These are phyloP conservation scores for Chlamydomonas sphaeroides DNA, from an alignment of 139 green algal species.

Conservation along the genomic window DNA sequence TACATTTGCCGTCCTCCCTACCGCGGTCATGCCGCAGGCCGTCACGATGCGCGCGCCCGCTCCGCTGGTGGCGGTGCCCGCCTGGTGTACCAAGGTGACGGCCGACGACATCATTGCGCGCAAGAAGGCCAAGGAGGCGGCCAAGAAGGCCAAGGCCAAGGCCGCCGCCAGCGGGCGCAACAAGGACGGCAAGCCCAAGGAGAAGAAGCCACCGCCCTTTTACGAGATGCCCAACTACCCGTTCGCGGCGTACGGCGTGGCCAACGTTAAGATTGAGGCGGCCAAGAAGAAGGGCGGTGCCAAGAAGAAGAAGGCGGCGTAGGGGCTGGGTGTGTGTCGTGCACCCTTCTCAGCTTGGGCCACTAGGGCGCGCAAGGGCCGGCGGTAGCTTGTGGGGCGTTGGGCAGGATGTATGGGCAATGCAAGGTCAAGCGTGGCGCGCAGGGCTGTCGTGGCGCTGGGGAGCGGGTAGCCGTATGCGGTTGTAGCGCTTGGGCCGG, in stretches of 20 bases:
- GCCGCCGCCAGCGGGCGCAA: not conserved
- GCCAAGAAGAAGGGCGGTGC: not conserved
- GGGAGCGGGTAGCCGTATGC: no score
- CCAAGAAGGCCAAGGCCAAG: constrained; percentile 26
- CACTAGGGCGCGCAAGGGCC: no score
- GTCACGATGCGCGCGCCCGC: constrained; percentile 2
- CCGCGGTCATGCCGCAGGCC: no score
- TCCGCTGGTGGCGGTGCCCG: not conserved
- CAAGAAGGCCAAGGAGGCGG: constrained; percentile 34
- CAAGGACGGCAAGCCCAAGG: constrained; percentile 12
- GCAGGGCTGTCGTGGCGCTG: no score
- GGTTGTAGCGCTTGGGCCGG: no score
- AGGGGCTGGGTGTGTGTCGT: no score
- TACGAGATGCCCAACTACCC: constrained; percentile 7
- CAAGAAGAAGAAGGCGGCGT: constrained; percentile 27
- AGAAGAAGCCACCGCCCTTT: constrained; percentile 23
- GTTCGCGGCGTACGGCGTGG: not conserved
- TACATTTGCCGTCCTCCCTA: no score
- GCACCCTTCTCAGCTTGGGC: no score
- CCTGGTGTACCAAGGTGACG: constrained; percentile 10
- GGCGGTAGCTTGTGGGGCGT: no score
- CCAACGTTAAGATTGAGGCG: constrained; percentile 21
- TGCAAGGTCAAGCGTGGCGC: no score
- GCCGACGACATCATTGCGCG: constrained; percentile 20
- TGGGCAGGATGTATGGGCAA: no score